These are phyloP conservation scores for Cladorrhinum samala DNA, from an alignment of 495 filamentous ascomycete species.

Conservation along the genomic window DNA sequence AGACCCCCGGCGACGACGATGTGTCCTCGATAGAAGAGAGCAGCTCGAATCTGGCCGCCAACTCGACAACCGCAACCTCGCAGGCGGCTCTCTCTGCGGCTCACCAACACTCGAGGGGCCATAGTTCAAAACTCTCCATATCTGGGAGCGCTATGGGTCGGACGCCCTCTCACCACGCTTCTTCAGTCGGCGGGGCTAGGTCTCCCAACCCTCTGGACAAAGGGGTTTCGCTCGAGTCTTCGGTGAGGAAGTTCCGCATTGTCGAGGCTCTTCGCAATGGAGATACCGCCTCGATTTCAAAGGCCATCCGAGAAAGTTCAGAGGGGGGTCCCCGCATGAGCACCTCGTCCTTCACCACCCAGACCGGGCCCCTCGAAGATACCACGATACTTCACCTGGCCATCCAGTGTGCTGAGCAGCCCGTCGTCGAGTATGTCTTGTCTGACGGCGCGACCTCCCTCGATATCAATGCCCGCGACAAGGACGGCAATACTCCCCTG, in stretches of 20 bases:
- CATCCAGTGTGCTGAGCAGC: constrained; percentile 91
- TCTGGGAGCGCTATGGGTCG: constrained; percentile 31
- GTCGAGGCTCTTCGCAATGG: constrained; percentile 89
- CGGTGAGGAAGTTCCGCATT: constrained; percentile 85
- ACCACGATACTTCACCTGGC: constrained; percentile 88
- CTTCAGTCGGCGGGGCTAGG: constrained; percentile 25
- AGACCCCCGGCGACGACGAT: constrained; percentile 40
- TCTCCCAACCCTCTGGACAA: constrained; percentile 28
- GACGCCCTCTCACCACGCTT: constrained; percentile 25
- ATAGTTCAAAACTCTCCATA: constrained; percentile 39
- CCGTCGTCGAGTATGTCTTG: constrained; percentile 93
- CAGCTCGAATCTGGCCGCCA: constrained; percentile 26
- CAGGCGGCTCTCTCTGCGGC: constrained; percentile 27
- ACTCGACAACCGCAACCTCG: constrained; percentile 28
- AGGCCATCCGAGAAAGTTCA: constrained; percentile 68
- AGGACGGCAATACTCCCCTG: constrained; percentile 88
- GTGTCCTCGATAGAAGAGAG: constrained; percentile 35
- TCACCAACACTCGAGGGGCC: constrained; percentile 31
- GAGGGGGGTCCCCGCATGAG: constrained; percentile 45
- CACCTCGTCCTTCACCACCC: constrained; percentile 46
- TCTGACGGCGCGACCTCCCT: constrained; percentile 59
- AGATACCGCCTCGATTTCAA: constrained; percentile 83
- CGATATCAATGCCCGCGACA: constrained; percentile 84
- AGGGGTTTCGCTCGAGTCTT: constrained; percentile 75
- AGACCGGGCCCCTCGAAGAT: constrained; percentile 55